Conservation (phyloP, 345 rosid species). For the Rhizophora apiculata region DNA sequence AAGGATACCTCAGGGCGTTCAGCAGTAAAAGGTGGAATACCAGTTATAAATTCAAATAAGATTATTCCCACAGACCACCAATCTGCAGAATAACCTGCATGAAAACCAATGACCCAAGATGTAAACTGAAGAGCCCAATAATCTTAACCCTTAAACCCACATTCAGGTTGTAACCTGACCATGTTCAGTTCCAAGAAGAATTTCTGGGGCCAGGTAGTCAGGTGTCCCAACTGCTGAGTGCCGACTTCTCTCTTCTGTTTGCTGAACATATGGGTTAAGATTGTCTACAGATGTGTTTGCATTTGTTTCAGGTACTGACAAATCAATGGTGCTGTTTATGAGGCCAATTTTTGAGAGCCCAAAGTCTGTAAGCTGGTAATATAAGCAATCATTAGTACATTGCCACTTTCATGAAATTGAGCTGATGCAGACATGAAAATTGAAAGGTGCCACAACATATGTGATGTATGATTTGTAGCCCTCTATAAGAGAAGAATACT, state of each 20-base stretch:
- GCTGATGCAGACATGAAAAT: slow-evolving; percentile 7
- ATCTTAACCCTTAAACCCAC: slow-evolving; percentile 10
- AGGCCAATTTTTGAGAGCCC: slow-evolving; percentile 86
- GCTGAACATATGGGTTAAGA: slow-evolving; percentile 34
- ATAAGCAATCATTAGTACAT: slow-evolving; percentile 29
- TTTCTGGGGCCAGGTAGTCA: slow-evolving; percentile 88
- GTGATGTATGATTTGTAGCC: background rate
- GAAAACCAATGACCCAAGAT: slow-evolving; percentile 14
- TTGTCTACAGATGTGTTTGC: slow-evolving; percentile 34
- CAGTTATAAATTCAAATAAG: slow-evolving; percentile 69
- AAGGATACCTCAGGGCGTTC: slow-evolving; percentile 61
- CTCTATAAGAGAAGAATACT: too few relatives aligned
- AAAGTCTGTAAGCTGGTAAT: slow-evolving; percentile 79
- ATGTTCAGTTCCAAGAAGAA: slow-evolving; percentile 85
- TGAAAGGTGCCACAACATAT: background rate
- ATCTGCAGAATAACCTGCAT: slow-evolving; percentile 72
- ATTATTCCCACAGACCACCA: slow-evolving; percentile 96
- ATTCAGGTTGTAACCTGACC: slow-evolving; percentile 40
- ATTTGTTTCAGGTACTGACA: slow-evolving; percentile 52
- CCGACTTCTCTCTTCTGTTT: slow-evolving; percentile 42
- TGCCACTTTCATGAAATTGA: slow-evolving; percentile 14
- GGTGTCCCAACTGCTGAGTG: slow-evolving; percentile 84
- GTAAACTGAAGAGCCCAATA: slow-evolving; percentile 22
- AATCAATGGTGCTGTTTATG: slow-evolving; percentile 67
- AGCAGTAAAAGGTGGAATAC: slow-evolving; percentile 80